Evolutionary conservation across 192 early-diverging fungal genomes (phyloP).

Genomic region (Jimgerdemannia flammicorona): DNA sequence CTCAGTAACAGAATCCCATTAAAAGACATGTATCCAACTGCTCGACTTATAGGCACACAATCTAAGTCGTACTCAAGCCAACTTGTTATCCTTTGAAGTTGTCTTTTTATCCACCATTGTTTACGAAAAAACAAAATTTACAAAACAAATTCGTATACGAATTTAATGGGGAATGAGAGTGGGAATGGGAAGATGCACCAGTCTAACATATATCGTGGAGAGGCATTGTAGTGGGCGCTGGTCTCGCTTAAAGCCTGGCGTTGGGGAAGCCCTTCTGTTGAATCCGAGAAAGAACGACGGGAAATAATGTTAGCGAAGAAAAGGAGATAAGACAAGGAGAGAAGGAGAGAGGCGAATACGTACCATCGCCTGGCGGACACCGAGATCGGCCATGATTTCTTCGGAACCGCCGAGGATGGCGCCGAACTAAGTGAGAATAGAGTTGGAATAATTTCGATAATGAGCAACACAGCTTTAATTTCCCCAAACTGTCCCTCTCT

Average conservation of each 20-base stretch:
- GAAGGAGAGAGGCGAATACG: background rate
- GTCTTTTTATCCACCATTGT: too few species aligned
- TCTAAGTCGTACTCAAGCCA: too few species aligned
- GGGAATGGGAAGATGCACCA: background rate
- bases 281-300: background rate
- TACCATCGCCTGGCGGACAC: constrained; percentile 56
- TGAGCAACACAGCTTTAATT: too few species aligned
- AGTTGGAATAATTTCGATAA: too few species aligned
- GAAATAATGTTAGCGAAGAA: background rate
- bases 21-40: too few species aligned
- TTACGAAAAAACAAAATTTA: background rate
- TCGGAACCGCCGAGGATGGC: constrained; percentile 44
- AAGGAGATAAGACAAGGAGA: background rate
- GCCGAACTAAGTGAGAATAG: constrained; percentile 11
- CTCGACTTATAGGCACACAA: too few species aligned
- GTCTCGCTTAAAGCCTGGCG: constrained; percentile 1
- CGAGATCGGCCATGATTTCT: constrained; percentile 60
- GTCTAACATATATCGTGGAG: background rate
- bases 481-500: background rate
- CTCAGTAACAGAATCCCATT: too few species aligned
- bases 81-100: too few species aligned
- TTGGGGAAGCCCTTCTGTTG: constrained; percentile 4
- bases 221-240: too few species aligned
- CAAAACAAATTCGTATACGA: background rate
- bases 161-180: background rate